phyloP scores from a whole-genome alignment of 139 green algal species.

The Zygnema cylindricum region DNA sequence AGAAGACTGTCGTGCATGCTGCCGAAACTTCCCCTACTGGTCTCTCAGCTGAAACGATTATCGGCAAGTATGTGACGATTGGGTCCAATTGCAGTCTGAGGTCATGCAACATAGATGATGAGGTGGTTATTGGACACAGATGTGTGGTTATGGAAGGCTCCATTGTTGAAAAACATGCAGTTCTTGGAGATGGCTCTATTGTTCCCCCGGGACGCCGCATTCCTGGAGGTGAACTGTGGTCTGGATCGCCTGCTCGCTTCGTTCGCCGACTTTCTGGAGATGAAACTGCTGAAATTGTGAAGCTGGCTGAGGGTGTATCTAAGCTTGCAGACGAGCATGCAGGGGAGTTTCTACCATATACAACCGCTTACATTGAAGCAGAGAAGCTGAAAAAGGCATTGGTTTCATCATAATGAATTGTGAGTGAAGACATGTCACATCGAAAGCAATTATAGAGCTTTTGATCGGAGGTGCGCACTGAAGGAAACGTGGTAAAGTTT shows the following conservation, averaged over 20 bases:
- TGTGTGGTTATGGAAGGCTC: slow-evolving; percentile 62
- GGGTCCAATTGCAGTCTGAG: slow-evolving; percentile 53
- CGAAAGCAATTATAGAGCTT: too few relatives aligned
- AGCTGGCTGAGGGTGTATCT: slow-evolving; percentile 52
- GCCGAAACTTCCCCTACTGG: slow-evolving; percentile 65
- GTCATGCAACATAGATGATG: slow-evolving; percentile 63
- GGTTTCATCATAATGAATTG: background rate
- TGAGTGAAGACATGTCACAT: too few relatives aligned
- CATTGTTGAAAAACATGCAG: slow-evolving; percentile 76
- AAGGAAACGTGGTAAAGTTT: too few relatives aligned
- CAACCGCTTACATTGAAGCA: slow-evolving; percentile 57
- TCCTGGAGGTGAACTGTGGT: slow-evolving; percentile 89
- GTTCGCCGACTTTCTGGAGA: slow-evolving; percentile 57
- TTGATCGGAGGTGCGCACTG: too few relatives aligned
- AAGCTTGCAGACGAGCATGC: slow-evolving; percentile 39
- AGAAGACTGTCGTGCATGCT: slow-evolving; percentile 89
- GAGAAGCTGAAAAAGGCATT: slow-evolving; percentile 40
- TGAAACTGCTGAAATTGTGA: slow-evolving; percentile 58
- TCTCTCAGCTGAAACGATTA: slow-evolving; percentile 40
- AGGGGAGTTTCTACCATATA: slow-evolving; percentile 64
- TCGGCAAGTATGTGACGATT: slow-evolving; percentile 65
- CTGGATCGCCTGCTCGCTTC: slow-evolving; percentile 83
- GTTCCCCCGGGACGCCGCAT: slow-evolving; percentile 79
- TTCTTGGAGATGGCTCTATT: slow-evolving; percentile 84
- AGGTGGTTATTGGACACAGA: slow-evolving; percentile 62